Evolutionary conservation across 345 rosid species (phyloP).

Genomic region (Garcia nutans): DNA sequence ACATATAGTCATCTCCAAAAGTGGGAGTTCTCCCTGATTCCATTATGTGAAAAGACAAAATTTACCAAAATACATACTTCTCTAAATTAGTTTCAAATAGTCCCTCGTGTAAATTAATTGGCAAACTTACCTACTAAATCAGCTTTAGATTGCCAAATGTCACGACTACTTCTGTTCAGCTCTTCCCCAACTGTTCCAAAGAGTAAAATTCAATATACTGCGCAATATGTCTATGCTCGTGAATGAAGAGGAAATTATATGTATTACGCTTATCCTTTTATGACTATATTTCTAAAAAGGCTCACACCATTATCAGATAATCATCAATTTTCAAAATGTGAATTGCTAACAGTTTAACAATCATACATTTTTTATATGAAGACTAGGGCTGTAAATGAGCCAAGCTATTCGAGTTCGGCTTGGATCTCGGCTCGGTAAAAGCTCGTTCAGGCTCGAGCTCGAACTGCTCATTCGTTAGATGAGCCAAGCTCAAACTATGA

Average conservation of each 20-base stretch:
- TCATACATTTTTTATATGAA: background rate
- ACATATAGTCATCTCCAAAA: slow-evolving; percentile 29
- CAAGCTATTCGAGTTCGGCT: no score
- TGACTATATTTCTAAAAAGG: background rate
- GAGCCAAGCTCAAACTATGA: no score
- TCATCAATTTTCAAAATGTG: no score
- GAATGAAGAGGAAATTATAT: no score
- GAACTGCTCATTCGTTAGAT: no score
- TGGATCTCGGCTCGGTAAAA: no score
- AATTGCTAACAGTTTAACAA: background rate
- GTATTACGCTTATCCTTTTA: background rate
- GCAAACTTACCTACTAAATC: slow-evolving; percentile 25
- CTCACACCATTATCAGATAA: no score
- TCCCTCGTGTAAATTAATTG: background rate
- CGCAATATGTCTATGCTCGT: background rate
- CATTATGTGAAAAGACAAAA: slow-evolving; percentile 24
- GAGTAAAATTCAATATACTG: background rate
- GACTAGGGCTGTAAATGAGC: no score
- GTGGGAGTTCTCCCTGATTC: slow-evolving; percentile 20
- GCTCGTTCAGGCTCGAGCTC: no score
- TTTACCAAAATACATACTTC: background rate
- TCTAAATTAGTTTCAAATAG: background rate
- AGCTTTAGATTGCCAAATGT: slow-evolving; percentile 3
- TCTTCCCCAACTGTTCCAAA: slow-evolving; percentile 35
- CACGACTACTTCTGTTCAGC: slow-evolving; percentile 14